phyloP scores from a whole-genome alignment of 2,329 filamentous ascomycete species.

The Alternaria novae-zelandiae region DNA sequence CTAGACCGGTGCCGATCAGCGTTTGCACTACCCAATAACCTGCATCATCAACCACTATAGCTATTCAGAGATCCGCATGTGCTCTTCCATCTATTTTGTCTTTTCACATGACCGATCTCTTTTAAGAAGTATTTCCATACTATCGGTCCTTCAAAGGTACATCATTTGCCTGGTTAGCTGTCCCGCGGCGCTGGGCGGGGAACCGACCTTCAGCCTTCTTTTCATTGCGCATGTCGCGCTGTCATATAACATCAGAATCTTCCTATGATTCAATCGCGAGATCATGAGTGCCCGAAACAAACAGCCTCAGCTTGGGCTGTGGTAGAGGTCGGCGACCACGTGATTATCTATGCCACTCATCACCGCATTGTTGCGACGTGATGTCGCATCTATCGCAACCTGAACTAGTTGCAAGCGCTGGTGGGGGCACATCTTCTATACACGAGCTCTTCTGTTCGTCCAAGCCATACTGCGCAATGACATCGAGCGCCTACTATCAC shows the following conservation, averaged over 20 bases:
- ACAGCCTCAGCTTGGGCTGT: neutral
- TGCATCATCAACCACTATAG: neutral
- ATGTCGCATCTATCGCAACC: neutral
- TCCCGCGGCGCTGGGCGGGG: neutral
- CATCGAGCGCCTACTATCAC: neutral
- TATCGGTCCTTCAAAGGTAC: neutral
- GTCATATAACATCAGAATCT: neutral
- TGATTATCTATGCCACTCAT: neutral
- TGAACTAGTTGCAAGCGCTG: neutral
- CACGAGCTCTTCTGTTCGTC: neutral
- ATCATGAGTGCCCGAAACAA: neutral
- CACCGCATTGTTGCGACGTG: neutral
- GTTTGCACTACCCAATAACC: constrained; percentile 1
- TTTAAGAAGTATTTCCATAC: rapidly evolving
- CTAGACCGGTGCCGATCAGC: constrained; percentile 5
- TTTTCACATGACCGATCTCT: neutral
- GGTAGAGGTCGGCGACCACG: neutral
- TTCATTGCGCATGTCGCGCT: neutral
- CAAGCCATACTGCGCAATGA: neutral
- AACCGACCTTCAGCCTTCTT: neutral
- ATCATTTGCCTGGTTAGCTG: neutral
- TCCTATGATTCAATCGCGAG: neutral
- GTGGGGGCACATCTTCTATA: neutral
- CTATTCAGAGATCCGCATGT: neutral
- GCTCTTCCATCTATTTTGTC: neutral